Percentiles rank a stretch among this genome's conserved stretches.
Evolutionary conservation across 805 yeast species (phyloP).

Genomic region (Lipomyces yamanashiensis): DNA sequence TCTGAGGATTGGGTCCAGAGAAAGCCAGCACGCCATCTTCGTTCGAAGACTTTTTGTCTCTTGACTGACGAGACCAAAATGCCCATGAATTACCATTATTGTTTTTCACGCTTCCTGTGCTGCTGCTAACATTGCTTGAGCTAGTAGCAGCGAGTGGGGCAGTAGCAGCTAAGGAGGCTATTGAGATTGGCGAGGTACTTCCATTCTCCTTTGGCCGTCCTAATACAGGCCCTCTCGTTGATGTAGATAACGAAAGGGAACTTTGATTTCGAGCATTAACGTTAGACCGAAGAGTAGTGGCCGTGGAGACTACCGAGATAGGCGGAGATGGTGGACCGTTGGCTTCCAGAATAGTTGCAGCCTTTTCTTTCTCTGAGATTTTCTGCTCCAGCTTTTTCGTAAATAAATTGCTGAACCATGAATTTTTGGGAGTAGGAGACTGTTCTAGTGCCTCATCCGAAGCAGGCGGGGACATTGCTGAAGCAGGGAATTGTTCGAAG

Average conservation of each 20-base stretch:
- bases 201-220: constrained; percentile 9
- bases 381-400: constrained; percentile 20
- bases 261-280: constrained; percentile 21
- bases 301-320: constrained; percentile 29
- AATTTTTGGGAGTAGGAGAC: constrained; percentile 8
- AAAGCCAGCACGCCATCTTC: constrained; percentile 34
- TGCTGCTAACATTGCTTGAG: neutral
- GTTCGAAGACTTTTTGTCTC: neutral
- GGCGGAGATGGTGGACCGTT: constrained; percentile 36
- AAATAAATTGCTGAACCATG: constrained; percentile 27
- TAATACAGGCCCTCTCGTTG: neutral
- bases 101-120: neutral
- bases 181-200: constrained; percentile 4
- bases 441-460: constrained; percentile 20
- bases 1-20: constrained; percentile 19
- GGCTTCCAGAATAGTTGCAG: neutral
- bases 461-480: constrained; percentile 34
- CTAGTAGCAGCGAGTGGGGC: neutral
- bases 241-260: constrained; percentile 18
- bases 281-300: constrained; percentile 32
- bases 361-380: constrained; percentile 4
- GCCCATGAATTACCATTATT: constrained; percentile 30
- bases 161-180: neutral
- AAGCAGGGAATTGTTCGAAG: constrained; percentile 35
- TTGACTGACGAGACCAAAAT: constrained; percentile 30